These are phyloP conservation scores for Antitrichia curtipendula DNA, from an alignment of 225 moss, liverwort and hornwort genomes.

Conservation along the genomic window DNA sequence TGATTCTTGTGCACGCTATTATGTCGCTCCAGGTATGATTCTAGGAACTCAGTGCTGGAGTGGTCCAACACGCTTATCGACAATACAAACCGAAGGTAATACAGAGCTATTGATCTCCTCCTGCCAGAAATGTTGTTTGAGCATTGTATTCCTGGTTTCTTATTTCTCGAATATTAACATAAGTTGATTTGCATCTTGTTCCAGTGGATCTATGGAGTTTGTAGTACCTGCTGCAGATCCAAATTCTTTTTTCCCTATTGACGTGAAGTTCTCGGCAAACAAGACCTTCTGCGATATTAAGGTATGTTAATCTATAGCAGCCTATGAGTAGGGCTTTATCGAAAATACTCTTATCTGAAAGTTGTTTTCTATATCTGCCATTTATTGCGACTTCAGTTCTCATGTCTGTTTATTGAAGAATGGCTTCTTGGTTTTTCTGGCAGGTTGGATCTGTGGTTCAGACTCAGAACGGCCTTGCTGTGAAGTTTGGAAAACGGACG, in stretches of 20 bases:
- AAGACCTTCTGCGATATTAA: conserved; percentile 84
- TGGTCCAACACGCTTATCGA: conserved; percentile 90
- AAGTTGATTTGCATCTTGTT: background rate
- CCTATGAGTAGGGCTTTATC: background rate
- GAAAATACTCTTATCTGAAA: background rate
- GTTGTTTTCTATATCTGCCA: background rate
- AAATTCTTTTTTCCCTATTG: conserved; percentile 80
- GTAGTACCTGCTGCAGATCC: conserved; percentile 88
- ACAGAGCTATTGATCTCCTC: background rate
- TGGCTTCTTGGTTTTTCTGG: background rate
- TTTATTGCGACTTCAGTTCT: background rate
- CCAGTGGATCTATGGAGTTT: conserved; percentile 95
- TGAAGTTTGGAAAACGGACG: conserved; percentile 66
- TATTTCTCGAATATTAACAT: background rate
- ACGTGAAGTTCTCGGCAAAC: conserved; percentile 78
- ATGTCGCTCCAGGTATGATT: conserved; percentile 36
- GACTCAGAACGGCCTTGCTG: conserved; percentile 43
- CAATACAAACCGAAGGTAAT: conserved; percentile 83
- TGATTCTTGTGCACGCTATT: background rate
- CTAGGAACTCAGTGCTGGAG: conserved; percentile 67
- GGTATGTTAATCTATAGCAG: conserved; percentile 11
- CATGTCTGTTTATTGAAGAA: background rate
- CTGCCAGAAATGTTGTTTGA: background rate
- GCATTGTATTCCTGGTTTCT: background rate
- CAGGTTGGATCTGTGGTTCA: conserved; percentile 70